Percentiles rank a stretch among this genome's conserved stretches.
Conservation (phyloP, 2,329 filamentous ascomycete species). For the Monosporascus sp. region DNA sequence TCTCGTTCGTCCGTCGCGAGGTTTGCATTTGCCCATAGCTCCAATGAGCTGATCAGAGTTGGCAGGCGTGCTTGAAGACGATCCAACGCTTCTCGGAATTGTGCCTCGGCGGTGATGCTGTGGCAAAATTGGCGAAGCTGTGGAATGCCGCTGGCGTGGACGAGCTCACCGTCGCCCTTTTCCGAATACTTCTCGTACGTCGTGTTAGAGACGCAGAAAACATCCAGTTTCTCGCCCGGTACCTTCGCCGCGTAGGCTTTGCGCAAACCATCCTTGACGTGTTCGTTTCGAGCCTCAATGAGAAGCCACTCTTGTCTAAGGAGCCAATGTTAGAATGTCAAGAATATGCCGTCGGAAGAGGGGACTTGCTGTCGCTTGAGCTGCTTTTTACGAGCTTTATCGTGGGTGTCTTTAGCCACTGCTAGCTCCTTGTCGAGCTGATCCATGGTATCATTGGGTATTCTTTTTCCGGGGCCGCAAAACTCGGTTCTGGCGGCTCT, state of each 20-base stretch:
- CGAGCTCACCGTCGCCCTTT: slow-evolving; percentile 22
- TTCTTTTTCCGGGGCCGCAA: slow-evolving; percentile 19
- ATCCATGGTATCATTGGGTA: slow-evolving; percentile 12
- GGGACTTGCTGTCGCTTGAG: slow-evolving; percentile 17
- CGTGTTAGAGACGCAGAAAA: slow-evolving; percentile 32
- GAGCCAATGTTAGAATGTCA: not conserved
- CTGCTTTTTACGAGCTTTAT: slow-evolving; percentile 17
- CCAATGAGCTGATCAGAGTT: slow-evolving; percentile 23
- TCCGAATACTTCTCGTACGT: slow-evolving; percentile 27
- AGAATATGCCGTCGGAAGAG: not conserved
- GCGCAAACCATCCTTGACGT: slow-evolving; percentile 24
- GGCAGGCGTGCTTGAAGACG: slow-evolving; percentile 22
- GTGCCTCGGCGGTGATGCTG: slow-evolving; percentile 27
- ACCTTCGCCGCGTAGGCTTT: slow-evolving; percentile 20
- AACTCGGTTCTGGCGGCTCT: slow-evolving; percentile 20
- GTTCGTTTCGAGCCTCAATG: slow-evolving; percentile 24
- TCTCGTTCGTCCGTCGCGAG: not conserved
- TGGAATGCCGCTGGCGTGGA: slow-evolving; percentile 26
- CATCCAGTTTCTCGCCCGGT: slow-evolving; percentile 17
- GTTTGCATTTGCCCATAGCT: slow-evolving; percentile 19
- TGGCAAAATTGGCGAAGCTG: slow-evolving; percentile 29
- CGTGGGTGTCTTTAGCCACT: slow-evolving; percentile 14
- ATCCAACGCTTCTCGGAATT: slow-evolving; percentile 24
- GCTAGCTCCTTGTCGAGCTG: slow-evolving; percentile 23
- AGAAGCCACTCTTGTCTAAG: slow-evolving; percentile 23